A percentile compares a stretch with the other conserved stretches of the same genome.
phyloP scores from a whole-genome alignment of 305 asterid genomes.

The Rubia peregrina region DNA sequence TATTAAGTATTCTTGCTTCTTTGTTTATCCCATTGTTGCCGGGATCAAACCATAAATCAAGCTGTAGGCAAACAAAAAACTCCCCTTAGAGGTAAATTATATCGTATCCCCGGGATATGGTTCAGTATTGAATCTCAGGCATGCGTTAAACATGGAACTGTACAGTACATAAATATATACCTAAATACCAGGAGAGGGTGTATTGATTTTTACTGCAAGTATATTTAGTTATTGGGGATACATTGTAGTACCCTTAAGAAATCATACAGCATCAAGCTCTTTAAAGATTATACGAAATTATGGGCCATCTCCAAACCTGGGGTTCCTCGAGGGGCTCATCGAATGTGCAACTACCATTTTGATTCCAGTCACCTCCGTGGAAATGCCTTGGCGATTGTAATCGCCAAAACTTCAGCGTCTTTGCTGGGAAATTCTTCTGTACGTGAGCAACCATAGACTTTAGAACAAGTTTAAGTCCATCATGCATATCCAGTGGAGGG shows the following conservation, averaged over 20 bases:
- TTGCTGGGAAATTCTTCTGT: constrained; percentile 52
- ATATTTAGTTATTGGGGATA: too few relatives aligned
- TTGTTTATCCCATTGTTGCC: constrained; percentile 67
- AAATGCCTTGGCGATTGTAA: constrained; percentile 94
- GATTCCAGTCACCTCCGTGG: constrained; percentile 94
- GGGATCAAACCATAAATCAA: constrained; percentile 85
- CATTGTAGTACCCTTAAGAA: too few relatives aligned
- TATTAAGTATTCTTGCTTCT: constrained; percentile 69
- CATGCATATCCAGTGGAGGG: constrained; percentile 54
- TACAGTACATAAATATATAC: too few relatives aligned
- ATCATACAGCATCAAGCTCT: background rate
- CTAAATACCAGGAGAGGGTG: too few relatives aligned
- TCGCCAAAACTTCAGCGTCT: constrained; percentile 72
- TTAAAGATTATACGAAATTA: background rate
- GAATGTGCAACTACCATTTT: constrained; percentile 84
- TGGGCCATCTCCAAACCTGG: constrained; percentile 34
- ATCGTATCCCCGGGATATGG: too few relatives aligned
- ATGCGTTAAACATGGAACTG: too few relatives aligned
- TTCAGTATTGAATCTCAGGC: too few relatives aligned
- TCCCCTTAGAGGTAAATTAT: too few relatives aligned
- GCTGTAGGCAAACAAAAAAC: constrained; percentile 40
- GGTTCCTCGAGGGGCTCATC: constrained; percentile 59
- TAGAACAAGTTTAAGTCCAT: constrained; percentile 63
- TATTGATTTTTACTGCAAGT: too few relatives aligned
- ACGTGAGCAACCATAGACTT: constrained; percentile 63